Evolutionary conservation across 805 yeast species (phyloP).

Genomic region (Ogataea ramenticola): DNA sequence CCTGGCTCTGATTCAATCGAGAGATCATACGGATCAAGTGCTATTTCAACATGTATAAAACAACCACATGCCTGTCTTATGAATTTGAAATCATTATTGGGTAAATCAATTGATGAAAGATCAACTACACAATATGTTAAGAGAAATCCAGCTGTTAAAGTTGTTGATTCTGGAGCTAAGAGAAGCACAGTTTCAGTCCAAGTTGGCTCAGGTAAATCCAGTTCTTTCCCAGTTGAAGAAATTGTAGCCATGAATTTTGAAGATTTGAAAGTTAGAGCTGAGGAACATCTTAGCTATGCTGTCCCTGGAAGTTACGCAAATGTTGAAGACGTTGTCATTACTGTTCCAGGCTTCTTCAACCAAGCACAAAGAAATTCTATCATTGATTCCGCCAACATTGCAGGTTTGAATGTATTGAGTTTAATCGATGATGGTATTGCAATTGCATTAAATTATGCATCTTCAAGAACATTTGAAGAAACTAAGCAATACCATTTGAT

Average conservation of each 20-base stretch:
- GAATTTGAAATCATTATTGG: conserved; percentile 66
- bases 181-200: conserved; percentile 53
- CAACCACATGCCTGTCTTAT: conserved; percentile 65
- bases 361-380: conserved; percentile 64
- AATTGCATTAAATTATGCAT: conserved; percentile 74
- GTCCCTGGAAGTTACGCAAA: conserved; percentile 40
- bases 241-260: conserved; percentile 74
- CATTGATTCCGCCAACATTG: conserved; percentile 62
- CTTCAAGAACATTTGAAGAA: conserved; percentile 37
- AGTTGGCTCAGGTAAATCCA: conserved; percentile 29
- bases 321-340: conserved; percentile 61
- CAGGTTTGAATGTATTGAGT: conserved; percentile 57
- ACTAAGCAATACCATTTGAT: conserved; percentile 58
- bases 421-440: conserved; percentile 91
- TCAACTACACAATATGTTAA: conserved; percentile 39
- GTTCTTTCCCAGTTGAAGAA: conserved; percentile 61
- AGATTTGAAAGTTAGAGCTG: conserved; percentile 60
- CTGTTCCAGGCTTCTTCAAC: conserved; percentile 69
- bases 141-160: conserved; percentile 54
- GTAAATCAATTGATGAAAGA: conserved; percentile 44
- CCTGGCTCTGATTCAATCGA: conserved; percentile 42
- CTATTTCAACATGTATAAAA: conserved; percentile 60
- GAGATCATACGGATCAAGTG: conserved; percentile 73
- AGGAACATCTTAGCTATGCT: conserved; percentile 46
- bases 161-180: conserved; percentile 32